Evolutionary conservation across 139 green algal species (phyloP).

Genomic region (Microglena sp.): DNA sequence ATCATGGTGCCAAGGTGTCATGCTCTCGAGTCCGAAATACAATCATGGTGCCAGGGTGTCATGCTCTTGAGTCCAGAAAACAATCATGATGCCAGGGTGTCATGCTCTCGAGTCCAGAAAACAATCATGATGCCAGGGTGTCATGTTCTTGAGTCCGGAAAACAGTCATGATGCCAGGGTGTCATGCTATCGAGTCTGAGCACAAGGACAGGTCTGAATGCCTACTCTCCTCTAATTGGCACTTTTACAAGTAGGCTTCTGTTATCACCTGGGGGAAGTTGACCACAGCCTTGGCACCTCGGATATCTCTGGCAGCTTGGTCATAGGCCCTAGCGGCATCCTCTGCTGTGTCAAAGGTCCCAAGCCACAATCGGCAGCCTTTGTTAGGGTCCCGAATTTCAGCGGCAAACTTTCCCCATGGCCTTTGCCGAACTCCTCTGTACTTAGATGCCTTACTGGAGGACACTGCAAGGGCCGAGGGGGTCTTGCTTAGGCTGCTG

Average conservation of each 20-base stretch:
- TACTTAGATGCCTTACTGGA: too few species aligned
- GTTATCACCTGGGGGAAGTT: constrained; percentile 64
- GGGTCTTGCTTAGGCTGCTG: not conserved
- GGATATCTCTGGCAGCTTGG: constrained; percentile 64
- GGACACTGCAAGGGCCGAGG: constrained; percentile 6
- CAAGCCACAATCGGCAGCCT: constrained; percentile 69
- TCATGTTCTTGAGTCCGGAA: not conserved
- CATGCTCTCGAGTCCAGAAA: too few species aligned
- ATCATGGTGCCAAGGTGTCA: too few species aligned
- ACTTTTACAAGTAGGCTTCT: too few species aligned
- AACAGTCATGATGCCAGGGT: not conserved
- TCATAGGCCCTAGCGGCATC: constrained; percentile 80
- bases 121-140: not conserved
- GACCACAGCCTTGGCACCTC: constrained; percentile 56
- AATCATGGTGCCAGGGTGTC: too few species aligned
- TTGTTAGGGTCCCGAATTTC: constrained; percentile 17
- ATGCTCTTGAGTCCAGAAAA: too few species aligned
- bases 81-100: too few species aligned
- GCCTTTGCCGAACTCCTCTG: constrained; percentile 66
- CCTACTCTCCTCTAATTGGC: too few species aligned
- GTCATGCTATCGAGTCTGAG: not conserved
- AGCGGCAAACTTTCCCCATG: constrained; percentile 73
- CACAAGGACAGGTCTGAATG: not conserved
- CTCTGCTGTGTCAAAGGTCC: constrained; percentile 78
- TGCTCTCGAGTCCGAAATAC: too few species aligned